Conservation (phyloP, 2,329 filamentous ascomycete genomes). For the Fusarium pilosicola region DNA sequence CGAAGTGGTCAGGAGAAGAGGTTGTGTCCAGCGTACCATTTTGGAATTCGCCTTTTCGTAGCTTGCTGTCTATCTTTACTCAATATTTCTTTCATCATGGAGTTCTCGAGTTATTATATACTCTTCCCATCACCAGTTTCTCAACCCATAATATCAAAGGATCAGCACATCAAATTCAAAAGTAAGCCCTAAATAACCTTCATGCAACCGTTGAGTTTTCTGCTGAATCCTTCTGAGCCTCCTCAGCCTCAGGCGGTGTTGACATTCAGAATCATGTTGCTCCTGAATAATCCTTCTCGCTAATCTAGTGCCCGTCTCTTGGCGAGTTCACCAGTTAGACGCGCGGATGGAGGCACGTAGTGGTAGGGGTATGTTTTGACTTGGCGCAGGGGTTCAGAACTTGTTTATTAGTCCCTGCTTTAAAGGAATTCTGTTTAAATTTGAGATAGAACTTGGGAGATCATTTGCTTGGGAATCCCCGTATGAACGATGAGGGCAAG, state of each 20-base stretch:
- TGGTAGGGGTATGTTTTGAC: slow-evolving; percentile 6
- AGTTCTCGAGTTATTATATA: neutral
- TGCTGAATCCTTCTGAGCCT: neutral
- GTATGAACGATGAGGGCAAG: neutral
- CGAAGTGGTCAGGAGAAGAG: slow-evolving; percentile 3
- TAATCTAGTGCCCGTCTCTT: neutral
- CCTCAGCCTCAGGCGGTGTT: neutral
- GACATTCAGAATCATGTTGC: neutral
- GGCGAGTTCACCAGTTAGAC: slow-evolving; percentile 7
- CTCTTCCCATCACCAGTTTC: neutral
- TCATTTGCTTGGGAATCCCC: neutral
- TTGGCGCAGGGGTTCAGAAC: neutral
- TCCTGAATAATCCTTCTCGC: slow-evolving; percentile 7
- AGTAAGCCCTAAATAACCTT: neutral
- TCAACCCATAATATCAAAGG: neutral
- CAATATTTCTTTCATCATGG: neutral
- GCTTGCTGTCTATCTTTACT: neutral
- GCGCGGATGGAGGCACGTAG: neutral
- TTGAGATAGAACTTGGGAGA: neutral
- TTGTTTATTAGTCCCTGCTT: neutral
- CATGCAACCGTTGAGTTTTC: neutral
- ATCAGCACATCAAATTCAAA: neutral
- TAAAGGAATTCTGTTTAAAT: neutral
- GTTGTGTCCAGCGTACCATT: slow-evolving; percentile 7
- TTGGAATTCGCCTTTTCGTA: neutral